Percentiles rank a stretch among this genome's conserved stretches.
phyloP scores from a whole-genome alignment of 129 eudicot genomes.

The Artemisia annua region DNA sequence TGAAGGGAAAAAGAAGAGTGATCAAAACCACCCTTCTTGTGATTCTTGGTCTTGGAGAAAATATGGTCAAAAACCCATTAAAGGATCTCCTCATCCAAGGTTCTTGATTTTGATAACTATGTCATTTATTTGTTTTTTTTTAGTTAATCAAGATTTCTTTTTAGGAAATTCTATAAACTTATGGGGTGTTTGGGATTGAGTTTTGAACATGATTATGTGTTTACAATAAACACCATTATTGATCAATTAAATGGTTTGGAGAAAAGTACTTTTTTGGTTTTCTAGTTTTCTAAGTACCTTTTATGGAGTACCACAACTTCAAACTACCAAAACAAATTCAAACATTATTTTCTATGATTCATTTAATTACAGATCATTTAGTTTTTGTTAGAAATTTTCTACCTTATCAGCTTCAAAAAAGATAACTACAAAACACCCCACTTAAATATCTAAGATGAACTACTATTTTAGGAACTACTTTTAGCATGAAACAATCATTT shows the following conservation, averaged over 20 bases:
- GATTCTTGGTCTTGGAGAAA: slow-evolving; percentile 99
- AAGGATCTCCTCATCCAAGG: slow-evolving; percentile 93
- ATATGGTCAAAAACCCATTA: slow-evolving; percentile 94
- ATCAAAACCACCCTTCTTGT: slow-evolving; percentile 67
- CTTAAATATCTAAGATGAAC: not conserved
- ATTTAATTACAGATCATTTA: no score
- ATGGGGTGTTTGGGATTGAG: not conserved
- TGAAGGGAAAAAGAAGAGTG: slow-evolving; percentile 46
- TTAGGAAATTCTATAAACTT: slow-evolving; percentile 3
- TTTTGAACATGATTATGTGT: no score
- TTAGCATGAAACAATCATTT: slow-evolving; percentile 31
- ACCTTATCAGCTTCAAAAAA: no score
- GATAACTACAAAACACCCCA: no score
- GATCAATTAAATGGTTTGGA: no score
- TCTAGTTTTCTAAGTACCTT: no score
- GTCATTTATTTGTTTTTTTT: slow-evolving; percentile 13
- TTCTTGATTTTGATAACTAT: slow-evolving; percentile 16
- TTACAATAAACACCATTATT: no score
- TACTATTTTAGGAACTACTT: slow-evolving; percentile 31
- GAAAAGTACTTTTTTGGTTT: no score
- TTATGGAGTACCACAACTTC: no score
- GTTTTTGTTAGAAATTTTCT: no score
- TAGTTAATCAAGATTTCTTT: not conserved
- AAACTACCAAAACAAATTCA: no score
- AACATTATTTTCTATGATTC: no score